A percentile compares a stretch with the other conserved stretches of the same genome.
phyloP scores from a whole-genome alignment of 202 grass and related monocot genomes.

The Schoenoplectus tabernaemontani region DNA sequence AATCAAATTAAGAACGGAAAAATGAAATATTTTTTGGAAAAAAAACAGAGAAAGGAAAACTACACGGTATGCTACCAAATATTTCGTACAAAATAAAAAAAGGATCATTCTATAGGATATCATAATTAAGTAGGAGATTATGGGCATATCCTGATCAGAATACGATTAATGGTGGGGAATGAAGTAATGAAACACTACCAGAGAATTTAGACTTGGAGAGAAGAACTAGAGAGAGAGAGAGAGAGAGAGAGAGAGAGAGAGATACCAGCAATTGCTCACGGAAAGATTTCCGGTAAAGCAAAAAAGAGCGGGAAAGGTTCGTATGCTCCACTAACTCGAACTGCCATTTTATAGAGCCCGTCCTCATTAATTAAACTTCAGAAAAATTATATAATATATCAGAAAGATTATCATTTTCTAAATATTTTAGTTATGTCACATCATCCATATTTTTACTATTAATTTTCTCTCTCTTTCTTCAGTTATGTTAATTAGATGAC shows the following conservation, averaged over 20 bases:
- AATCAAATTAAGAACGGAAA: neutral
- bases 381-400: too few species aligned
- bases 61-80: neutral
- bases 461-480: too few species aligned
- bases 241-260: neutral
- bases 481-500: too few species aligned
- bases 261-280: constrained; percentile 5
- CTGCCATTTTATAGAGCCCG: constrained; percentile 20
- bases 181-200: neutral
- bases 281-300: constrained; percentile 11
- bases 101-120: neutral
- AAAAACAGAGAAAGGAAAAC: neutral
- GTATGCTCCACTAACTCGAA: constrained; percentile 10
- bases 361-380: constrained; percentile 7
- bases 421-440: too few species aligned
- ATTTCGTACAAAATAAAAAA: neutral
- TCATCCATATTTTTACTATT: too few species aligned
- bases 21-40: neutral
- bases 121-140: neutral
- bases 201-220: constrained; percentile 7
- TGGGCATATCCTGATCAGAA: neutral
- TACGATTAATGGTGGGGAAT: neutral
- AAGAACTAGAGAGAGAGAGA: too few species aligned
- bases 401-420: too few species aligned
- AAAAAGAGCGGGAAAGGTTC: constrained; percentile 23